Evolutionary conservation across 176 grass and related monocot species (phyloP).

Genomic region (Luzula sylvatica): DNA sequence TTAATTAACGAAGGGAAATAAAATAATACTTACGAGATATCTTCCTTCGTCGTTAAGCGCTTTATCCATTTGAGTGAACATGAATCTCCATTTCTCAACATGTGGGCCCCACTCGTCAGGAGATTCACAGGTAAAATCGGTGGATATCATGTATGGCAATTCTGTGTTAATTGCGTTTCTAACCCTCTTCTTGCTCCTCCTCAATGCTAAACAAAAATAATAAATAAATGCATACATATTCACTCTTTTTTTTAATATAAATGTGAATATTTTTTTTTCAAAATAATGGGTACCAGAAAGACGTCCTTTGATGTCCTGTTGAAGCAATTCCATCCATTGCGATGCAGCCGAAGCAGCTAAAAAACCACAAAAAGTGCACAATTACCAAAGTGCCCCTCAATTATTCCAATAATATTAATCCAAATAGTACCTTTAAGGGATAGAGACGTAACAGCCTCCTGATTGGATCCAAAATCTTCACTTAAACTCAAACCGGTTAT

Average conservation of each 20-base stretch:
- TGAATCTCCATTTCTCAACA: constrained; percentile 64
- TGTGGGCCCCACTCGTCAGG: constrained; percentile 74
- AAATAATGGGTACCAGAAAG: constrained; percentile 58
- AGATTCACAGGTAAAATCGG: constrained; percentile 59
- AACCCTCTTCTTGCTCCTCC: constrained; percentile 61
- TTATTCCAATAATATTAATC: neutral
- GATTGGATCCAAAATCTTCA: constrained; percentile 43
- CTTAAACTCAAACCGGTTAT: constrained; percentile 12
- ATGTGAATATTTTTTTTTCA: neutral
- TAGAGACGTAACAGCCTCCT: constrained; percentile 47
- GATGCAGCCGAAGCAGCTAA: constrained; percentile 75
- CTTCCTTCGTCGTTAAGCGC: constrained; percentile 72
- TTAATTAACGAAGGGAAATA: too few relatives aligned
- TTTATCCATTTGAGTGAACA: constrained; percentile 88
- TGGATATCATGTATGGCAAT: constrained; percentile 70
- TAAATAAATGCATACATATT: constrained; percentile 1
- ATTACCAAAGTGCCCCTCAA: constrained; percentile 20
- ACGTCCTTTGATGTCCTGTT: constrained; percentile 85
- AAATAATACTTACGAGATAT: constrained; percentile 57
- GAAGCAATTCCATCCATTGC: constrained; percentile 89
- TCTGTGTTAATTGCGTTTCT: constrained; percentile 72
- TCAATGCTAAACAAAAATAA: constrained; percentile 47
- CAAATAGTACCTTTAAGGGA: constrained; percentile 60
- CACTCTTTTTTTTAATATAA: neutral
- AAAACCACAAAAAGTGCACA: constrained; percentile 25